Evolutionary conservation across 495 filamentous ascomycete genomes (phyloP), one percentile per base, ranked within the genome.

Genomic region (Penicillium ochrochloron): DNA sequence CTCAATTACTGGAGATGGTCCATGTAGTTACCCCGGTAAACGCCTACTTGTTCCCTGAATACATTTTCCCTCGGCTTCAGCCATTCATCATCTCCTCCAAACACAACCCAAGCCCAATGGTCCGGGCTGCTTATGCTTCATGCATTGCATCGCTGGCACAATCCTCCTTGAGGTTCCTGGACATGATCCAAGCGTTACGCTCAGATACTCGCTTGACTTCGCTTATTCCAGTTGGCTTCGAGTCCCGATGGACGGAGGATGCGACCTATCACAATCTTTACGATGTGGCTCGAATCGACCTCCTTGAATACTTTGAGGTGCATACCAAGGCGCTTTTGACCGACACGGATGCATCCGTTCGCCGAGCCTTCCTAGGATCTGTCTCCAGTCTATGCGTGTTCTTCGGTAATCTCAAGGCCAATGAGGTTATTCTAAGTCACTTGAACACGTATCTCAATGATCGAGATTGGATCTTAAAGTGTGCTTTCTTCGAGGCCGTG

Each of bases 361-460:
- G 93, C 42, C 85, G 94, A 59, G 92, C 96, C 0, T 97, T 99
- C 70, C 83, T 99, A n/a, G 88, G 89, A 21, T 97, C 95, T 14
- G 95, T 99, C 0, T 89, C 94, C 2, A 90, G 91, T 44, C 83
- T 99, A 0, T 99, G 96, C 71, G 88, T 97, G 59, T 98, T 98
- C 76, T 98, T 99, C 65, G 95, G 95, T 15, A 94, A 88, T 56
- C 76, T 87, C 25, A 90, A 92, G 70, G 89, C 95, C 3, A 98
- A 93, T 70, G 96, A 99, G 70, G 92, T 98, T 17, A 89, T 99
- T 41, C 78, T 98, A 5, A 96, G 92, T 41, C 95, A 99, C 73
- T 79, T 99, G 25, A 99, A 98, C 71, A 99, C 96, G 0, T 99
- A 99, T 67, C 82, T 99, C 9, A 99, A 99, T 67, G 96, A 97